phyloP scores from a whole-genome alignment of 169 alveolate genomes.

The Eimeria maxima region DNA sequence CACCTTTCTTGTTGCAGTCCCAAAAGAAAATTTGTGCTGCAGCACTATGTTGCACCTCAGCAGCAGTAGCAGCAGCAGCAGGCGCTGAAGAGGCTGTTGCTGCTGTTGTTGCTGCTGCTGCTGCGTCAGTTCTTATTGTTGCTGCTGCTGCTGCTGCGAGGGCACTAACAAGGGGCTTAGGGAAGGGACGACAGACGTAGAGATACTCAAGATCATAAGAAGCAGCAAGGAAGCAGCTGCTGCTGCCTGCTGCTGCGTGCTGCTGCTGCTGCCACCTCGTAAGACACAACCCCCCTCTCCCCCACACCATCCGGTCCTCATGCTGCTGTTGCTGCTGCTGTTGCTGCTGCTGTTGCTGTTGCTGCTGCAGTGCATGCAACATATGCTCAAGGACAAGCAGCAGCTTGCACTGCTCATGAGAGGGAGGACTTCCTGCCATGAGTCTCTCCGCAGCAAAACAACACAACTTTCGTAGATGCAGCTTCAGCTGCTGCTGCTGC shows the following conservation, averaged over 20 bases:
- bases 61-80: slow-evolving; percentile 30
- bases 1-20: slow-evolving; percentile 35
- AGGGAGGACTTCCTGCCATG: not conserved
- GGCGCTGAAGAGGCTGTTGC: not conserved
- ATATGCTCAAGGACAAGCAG: not conserved
- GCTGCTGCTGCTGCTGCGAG: slow-evolving; percentile 67
- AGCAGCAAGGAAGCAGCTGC: slow-evolving; percentile 44
- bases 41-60: not conserved
- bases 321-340: slow-evolving; percentile 56
- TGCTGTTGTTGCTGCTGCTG: not conserved
- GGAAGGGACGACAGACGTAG: not conserved
- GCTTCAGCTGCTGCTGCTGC: slow-evolving; percentile 4
- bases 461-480: not conserved
- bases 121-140: not conserved
- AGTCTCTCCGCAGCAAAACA: not conserved
- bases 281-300: slow-evolving; percentile 45
- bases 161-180: slow-evolving; percentile 23
- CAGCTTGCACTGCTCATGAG: not conserved
- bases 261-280: slow-evolving; percentile 63
- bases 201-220: slow-evolving; percentile 17
- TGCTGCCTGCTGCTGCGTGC: slow-evolving; percentile 75
- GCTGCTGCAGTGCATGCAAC: slow-evolving; percentile 24
- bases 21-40: slow-evolving; percentile 13
- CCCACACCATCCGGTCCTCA: not conserved
- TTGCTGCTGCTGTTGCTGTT: slow-evolving; percentile 31